Percentiles rank a stretch among this genome's conserved stretches.
These are phyloP conservation scores for Venustampulla echinocandica DNA, from an alignment of 495 filamentous ascomycete species.

Conservation along the genomic window DNA sequence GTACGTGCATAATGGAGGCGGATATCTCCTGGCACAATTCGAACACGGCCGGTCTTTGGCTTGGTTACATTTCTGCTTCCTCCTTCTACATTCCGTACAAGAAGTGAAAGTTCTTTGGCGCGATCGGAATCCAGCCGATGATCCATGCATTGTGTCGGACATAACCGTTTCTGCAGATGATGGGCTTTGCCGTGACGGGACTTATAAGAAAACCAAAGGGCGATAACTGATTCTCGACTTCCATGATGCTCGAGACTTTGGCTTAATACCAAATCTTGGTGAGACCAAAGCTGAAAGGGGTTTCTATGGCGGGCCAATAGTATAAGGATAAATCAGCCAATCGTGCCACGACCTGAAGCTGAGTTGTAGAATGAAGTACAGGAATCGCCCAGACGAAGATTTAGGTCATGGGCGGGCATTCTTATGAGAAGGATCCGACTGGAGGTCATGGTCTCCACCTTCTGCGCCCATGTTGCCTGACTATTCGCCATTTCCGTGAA, in stretches of 20 bases:
- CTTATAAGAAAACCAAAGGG: neutral
- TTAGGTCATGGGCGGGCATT: neutral
- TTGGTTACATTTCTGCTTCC: slow-evolving; percentile 25
- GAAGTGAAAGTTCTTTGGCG: slow-evolving; percentile 20
- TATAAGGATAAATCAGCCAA: neutral
- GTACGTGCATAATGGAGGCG: slow-evolving; percentile 19
- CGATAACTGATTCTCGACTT: neutral
- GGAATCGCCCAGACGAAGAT: neutral
- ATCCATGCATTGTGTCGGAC: slow-evolving; percentile 14
- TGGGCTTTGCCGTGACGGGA: neutral
- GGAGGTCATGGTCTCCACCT: neutral
- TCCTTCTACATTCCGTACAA: slow-evolving; percentile 20
- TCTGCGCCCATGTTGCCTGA: too few species aligned
- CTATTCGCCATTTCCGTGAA: neutral
- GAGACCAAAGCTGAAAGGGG: slow-evolving; percentile 1
- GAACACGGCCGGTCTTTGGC: slow-evolving; percentile 22
- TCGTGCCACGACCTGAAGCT: slow-evolving; percentile 3
- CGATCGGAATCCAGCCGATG: slow-evolving; percentile 7
- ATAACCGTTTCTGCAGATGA: neutral
- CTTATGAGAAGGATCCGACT: neutral
- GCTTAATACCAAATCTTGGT: neutral
- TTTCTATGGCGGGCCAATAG: neutral
- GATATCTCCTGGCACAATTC: slow-evolving; percentile 21
- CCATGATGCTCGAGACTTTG: neutral
- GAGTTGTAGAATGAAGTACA: slow-evolving; percentile 1